Base-by-base conservation (phyloP, 2,329 filamentous ascomycete genomes). In the Bipolaris gigantea region DNA sequence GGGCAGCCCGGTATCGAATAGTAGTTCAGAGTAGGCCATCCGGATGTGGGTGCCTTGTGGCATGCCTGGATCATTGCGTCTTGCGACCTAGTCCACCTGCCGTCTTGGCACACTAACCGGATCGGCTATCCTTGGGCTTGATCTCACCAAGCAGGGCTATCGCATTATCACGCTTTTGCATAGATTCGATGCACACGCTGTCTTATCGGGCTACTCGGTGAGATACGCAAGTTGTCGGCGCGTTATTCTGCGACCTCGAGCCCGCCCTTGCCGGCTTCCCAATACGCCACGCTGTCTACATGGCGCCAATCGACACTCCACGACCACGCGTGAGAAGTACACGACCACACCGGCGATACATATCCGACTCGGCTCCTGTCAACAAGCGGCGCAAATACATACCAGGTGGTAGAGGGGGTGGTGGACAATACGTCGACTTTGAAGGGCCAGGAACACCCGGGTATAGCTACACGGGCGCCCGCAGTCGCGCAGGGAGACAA, bases 341-440 rank as follows among this genome's bases (percentile, higher is more conserved):
- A 44, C 65, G 73, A 57, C 70, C 70, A 32, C 64, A 63, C n/a
- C 64, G 65, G 56, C 69, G 71, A 46, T 53, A 65, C 56, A 56
- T 71, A 33, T 69, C 74, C 41, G 73, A 76, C 55, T 75, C 74
- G 16, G 77, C 76, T 48, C 76, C 77, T 30, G 74, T 75, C 25
- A 66, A 59, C 57, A 80, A 80, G 73, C 73, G 73, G 66, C 74
- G 75, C 57, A 78, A 75, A 75, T 97, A 96, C 77, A 84, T 95
- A 43, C 90, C 93, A 32, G 92, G 92, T 43, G 92, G 91, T 3
- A 88, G 90, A 53, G 91, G 90, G 35, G 92, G 92, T 41, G 91
- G 92, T 53, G 91, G 92, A 18, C 82, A 92, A 70, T 96, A 92
- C 73, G 80, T 94, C 33, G 90, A 95, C 63, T 81, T 87, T 51